These are phyloP conservation scores for Paraconiothyrium sp. DNA, from an alignment of 2,329 filamentous ascomycete genomes.

Conservation along the genomic window DNA sequence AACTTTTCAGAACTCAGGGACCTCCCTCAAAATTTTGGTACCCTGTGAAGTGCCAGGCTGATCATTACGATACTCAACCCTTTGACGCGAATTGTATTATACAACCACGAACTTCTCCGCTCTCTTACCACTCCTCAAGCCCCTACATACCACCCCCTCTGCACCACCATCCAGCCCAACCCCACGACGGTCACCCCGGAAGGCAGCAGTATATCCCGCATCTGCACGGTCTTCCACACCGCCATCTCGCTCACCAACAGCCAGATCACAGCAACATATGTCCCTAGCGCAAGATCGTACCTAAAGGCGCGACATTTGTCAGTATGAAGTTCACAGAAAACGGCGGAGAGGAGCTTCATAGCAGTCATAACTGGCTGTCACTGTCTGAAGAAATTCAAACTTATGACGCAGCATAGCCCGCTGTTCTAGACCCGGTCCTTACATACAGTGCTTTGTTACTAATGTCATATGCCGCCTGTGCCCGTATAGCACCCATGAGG, in stretches of 20 bases:
- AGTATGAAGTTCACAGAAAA: too few species aligned
- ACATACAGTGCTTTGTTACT: conserved; percentile 13
- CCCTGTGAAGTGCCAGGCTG: neutral
- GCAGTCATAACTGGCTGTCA: too few species aligned
- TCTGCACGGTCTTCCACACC: conserved; percentile 10
- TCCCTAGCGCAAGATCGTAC: conserved; percentile 15
- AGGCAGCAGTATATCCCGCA: conserved; percentile 6
- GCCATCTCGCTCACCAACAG: conserved; percentile 12
- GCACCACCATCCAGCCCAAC: conserved; percentile 13
- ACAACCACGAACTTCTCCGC: neutral
- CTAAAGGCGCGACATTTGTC: too few species aligned
- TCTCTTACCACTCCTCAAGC: neutral
- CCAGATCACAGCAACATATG: conserved; percentile 16
- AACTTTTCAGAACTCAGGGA: too few species aligned
- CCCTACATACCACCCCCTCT: conserved; percentile 15
- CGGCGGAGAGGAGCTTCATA: too few species aligned
- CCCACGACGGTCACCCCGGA: conserved; percentile 8
- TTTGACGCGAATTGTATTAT: neutral
- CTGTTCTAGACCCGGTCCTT: too few species aligned
- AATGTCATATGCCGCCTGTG: conserved; percentile 16
- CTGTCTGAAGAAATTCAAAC: too few species aligned
- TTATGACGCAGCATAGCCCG: too few species aligned
- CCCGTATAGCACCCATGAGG: conserved; percentile 19
- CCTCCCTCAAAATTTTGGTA: neutral
- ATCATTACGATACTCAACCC: too few species aligned